Evolutionary conservation across 345 rosid genomes (phyloP), one percentile per base, ranked within the genome.

Genomic region (Lenwebbia sp.): DNA sequence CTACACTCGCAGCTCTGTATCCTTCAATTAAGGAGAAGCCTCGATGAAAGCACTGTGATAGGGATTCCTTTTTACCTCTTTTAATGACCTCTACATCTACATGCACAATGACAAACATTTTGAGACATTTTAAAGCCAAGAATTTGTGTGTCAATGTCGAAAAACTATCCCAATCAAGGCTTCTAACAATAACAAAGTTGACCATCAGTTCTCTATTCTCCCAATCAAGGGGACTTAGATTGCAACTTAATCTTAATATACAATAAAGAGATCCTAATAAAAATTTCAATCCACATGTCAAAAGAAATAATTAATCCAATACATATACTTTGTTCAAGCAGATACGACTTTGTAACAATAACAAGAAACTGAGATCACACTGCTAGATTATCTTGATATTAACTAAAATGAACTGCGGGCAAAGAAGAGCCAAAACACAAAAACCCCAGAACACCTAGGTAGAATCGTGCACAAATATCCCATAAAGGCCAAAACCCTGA

Each of bases 1-100:
- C 99, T 90, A 93, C 89, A 85, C 90, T 96, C 84, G 99, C 99
- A 89, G 99, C 99, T 94, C 93, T 95, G 98, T 97, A 58, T 87
- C 82, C 82, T 56, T 85, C 88, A 86, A 93, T 96, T 88, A 96
- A 92, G 97, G 92, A 90, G 83, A 55, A 50, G 41, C 9, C 78
- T 70, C 13, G 3, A 70, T 19, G 76, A 70, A 70, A 70, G 47
- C 44, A 70, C 47, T 2, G 4, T 33, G 78, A 70, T 11, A 70
- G 47, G 47, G 47, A 23, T 70, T 21, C 37, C 50, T 33, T 33
- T 70, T 40, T 33, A 19, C 47, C 78, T 37, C 78, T 33, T 37
- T 19, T 70, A 70, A 37, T 37, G 78, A 70, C 25, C 26, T 33
- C 78, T 9, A 4, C 44, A 70, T 70, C 78, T 70, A 33, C 37